phyloP scores from a whole-genome alignment of 805 yeast species.

The Tetrapisispora taiwanensis region DNA sequence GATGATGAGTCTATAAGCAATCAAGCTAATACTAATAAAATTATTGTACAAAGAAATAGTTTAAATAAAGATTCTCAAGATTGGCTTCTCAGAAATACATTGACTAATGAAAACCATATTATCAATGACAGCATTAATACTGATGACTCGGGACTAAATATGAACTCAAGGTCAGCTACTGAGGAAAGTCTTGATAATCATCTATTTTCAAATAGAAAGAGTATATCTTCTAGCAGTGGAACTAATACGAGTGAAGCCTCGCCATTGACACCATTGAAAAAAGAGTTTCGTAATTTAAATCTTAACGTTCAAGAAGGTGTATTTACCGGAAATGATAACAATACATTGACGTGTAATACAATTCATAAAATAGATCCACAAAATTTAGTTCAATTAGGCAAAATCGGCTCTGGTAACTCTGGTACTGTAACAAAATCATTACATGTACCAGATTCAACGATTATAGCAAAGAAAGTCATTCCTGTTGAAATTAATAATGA shows the following conservation, averaged over 20 bases:
- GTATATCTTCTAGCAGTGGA: neutral
- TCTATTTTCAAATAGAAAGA: neutral
- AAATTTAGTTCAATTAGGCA: slow-evolving; percentile 65
- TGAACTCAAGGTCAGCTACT: neutral
- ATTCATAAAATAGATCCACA: slow-evolving; percentile 28
- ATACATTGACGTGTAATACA: neutral
- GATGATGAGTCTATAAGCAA: too few relatives aligned
- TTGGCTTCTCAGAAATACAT: neutral
- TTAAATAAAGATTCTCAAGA: neutral
- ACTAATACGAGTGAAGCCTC: neutral
- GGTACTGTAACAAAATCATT: slow-evolving; percentile 85
- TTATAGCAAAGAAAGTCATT: slow-evolving; percentile 84
- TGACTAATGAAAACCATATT: neutral
- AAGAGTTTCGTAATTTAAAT: neutral
- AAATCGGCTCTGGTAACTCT: slow-evolving; percentile 86
- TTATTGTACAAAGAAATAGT: neutral
- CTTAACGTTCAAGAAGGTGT: neutral
- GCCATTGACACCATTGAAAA: neutral
- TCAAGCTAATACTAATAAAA: neutral
- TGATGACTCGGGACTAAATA: neutral
- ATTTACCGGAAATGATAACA: neutral
- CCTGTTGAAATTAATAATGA: slow-evolving; percentile 67
- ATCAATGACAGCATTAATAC: neutral
- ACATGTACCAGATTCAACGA: slow-evolving; percentile 78
- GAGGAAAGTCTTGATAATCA: neutral